Conservation (phyloP, 2,329 filamentous ascomycete species). For the Colletotrichum filicis region DNA sequence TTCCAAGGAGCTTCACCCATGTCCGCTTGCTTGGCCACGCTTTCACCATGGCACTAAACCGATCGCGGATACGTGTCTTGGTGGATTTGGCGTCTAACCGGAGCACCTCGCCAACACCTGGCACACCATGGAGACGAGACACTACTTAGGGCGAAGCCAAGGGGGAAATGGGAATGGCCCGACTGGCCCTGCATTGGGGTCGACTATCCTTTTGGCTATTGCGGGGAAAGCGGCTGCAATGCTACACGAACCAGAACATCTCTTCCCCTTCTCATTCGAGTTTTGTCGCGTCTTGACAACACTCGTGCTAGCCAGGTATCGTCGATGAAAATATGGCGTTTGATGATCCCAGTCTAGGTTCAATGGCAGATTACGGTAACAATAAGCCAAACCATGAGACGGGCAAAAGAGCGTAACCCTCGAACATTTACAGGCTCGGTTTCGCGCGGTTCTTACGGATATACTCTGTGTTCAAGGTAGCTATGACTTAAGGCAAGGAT, state of each 20-base stretch:
- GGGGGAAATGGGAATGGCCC: constrained; percentile 14
- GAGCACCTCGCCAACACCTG: background rate
- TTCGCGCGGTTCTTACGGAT: too few relatives aligned
- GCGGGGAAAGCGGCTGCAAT: constrained; percentile 15
- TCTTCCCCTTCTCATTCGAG: background rate
- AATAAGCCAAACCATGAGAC: background rate
- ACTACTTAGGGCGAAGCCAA: background rate
- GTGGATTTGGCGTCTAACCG: background rate
- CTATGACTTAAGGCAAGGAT: background rate
- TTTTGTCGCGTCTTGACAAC: background rate
- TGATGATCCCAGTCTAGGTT: background rate
- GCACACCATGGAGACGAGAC: background rate
- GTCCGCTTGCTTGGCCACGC: constrained; percentile 15
- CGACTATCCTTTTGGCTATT: background rate
- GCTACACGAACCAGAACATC: background rate
- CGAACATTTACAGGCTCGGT: background rate
- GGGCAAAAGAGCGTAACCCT: background rate
- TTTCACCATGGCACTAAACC: constrained; percentile 1
- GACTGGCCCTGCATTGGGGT: constrained; percentile 20
- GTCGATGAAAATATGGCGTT: background rate
- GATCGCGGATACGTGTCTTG: constrained; percentile 8
- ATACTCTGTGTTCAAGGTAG: background rate
- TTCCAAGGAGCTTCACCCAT: constrained; percentile 13
- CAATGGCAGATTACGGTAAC: background rate
- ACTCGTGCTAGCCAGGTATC: background rate